Conservation (phyloP, 2,329 filamentous ascomycete species). For the Colletotrichum noveboracense region DNA sequence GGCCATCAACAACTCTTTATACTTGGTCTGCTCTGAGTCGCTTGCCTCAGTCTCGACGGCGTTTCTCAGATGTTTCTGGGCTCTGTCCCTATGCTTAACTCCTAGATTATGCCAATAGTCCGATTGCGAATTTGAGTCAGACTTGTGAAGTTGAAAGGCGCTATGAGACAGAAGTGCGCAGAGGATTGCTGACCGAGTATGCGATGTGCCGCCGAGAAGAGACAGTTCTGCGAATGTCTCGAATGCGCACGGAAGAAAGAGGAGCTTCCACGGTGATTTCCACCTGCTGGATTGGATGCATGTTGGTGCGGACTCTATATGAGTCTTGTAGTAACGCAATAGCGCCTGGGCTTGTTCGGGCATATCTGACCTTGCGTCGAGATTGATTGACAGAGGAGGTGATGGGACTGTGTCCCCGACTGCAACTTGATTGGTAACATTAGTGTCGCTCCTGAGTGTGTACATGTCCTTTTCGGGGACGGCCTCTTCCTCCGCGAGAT, state of each 20-base stretch:
- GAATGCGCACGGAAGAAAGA: conserved; percentile 45
- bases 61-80: neutral
- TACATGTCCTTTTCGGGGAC: neutral
- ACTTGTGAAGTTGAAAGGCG: conserved; percentile 41
- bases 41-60: conserved; percentile 27
- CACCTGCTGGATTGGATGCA: conserved; percentile 29
- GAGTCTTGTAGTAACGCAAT: conserved; percentile 30
- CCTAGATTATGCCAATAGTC: neutral
- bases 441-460: neutral
- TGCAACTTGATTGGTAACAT: neutral
- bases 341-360: conserved; percentile 27
- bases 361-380: neutral
- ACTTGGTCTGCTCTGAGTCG: conserved; percentile 40
- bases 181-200: conserved; percentile 42
- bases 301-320: neutral
- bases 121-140: neutral
- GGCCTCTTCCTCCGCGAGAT: neutral
- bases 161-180: conserved; percentile 45
- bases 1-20: conserved; percentile 49
- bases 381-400: neutral
- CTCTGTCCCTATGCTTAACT: neutral
- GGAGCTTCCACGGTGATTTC: conserved; percentile 48
- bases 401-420: neutral
- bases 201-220: conserved; percentile 40
- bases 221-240: conserved; percentile 45